Evolutionary conservation across 2,329 filamentous ascomycete genomes (phyloP), one percentile per base, ranked within the genome.

Genomic region (Botryotinia convoluta): DNA sequence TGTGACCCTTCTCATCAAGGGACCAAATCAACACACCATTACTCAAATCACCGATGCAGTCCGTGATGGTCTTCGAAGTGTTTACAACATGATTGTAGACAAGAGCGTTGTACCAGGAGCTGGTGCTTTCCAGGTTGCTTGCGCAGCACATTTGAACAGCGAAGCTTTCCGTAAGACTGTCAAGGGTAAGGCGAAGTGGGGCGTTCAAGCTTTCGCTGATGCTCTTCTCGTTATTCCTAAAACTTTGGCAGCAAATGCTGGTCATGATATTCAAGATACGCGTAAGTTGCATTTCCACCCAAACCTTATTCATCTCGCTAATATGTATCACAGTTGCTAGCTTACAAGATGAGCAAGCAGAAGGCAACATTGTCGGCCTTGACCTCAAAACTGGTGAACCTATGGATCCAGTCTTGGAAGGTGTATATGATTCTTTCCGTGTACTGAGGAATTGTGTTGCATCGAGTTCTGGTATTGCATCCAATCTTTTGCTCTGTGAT

Each of bases 21-120:
- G 96, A 37, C 96, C 96, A 76, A 99, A 99, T 84, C 87, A 91
- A 81, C 96, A 99, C 86, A 98, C 95, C 75, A 99, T 99, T 80
- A 91, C 93, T 22, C 96, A 99, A 84, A 94, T 99, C 81, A 97
- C 94, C 77, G 96, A 99, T 82, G 96, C 96, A 4, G 96, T 98
- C 62, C 90, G 96, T 71, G 96, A 99, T 82, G 96, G 96, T 75
- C 88, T 99, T 78, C 90, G 96, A 81, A 97, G 94, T 82, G 96
- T 98, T 68, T 98, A 98, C 89, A 99, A 99, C 87, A 97, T 97
- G 87, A 98, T 99, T 82, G 95, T 98, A n/a, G 96, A 99, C 83
- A 90, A 92, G 84, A 95, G 93, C 78, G 96, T 99, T 32, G 94
- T 99, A 39, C 96, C 96, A 1, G 96, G 96, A 74, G 96, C 91